phyloP scores from a whole-genome alignment of 495 filamentous ascomycete genomes.

The Penicillium crystallinum region DNA sequence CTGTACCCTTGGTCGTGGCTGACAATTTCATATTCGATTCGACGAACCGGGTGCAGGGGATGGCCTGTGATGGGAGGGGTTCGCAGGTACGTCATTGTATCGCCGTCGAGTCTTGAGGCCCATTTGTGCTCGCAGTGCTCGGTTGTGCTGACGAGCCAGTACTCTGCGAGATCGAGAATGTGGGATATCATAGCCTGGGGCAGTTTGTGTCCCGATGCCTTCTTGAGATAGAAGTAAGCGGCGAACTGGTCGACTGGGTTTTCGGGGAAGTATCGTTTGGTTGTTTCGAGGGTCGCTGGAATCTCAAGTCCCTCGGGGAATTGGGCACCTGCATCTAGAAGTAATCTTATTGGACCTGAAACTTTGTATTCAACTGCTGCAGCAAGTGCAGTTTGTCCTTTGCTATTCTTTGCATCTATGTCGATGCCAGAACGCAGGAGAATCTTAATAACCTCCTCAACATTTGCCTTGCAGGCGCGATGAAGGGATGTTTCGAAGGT shows the following conservation, averaged over 20 bases:
- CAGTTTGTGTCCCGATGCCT: not conserved
- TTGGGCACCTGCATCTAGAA: not conserved
- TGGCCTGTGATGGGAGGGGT: not conserved
- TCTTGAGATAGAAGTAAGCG: conserved; percentile 3
- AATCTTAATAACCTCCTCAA: not conserved
- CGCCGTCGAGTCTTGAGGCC: not conserved
- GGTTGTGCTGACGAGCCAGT: not conserved
- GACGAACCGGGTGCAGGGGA: not conserved
- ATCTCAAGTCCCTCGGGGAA: not conserved
- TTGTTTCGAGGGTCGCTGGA: not conserved
- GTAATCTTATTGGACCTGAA: not conserved
- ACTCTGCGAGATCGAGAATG: conserved; percentile 2
- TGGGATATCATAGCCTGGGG: not conserved
- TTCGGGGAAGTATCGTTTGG: not conserved
- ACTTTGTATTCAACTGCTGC: not conserved
- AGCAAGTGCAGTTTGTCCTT: not conserved
- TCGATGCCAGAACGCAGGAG: not conserved
- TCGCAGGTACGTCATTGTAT: not conserved
- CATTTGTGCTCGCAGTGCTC: not conserved
- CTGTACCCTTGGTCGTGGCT: conserved; percentile 2
- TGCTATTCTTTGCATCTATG: not conserved
- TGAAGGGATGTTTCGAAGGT: not conserved
- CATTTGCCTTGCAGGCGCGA: not conserved
- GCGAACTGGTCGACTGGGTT: not conserved
- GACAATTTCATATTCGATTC: conserved; percentile 1